A percentile compares a stretch with the other conserved stretches of the same genome.
These are phyloP conservation scores for Russula vinacea DNA, from an alignment of 768 basidiomycete species.

Conservation along the genomic window DNA sequence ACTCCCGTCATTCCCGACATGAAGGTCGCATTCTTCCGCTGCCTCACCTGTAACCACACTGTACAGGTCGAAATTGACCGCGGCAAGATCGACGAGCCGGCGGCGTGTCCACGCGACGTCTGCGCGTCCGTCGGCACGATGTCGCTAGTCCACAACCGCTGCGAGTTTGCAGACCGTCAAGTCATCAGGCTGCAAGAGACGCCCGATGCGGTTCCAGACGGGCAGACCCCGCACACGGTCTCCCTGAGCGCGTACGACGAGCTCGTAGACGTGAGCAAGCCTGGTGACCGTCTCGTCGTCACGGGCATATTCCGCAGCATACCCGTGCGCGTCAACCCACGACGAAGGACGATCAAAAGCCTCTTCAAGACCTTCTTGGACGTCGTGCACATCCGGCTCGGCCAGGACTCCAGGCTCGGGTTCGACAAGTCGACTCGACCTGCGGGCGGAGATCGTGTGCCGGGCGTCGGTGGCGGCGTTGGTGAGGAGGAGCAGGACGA, in stretches of 20 bases:
- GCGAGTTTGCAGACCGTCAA: slow-evolving; percentile 94
- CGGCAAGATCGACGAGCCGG: slow-evolving; percentile 95
- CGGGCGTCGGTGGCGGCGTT: slow-evolving; percentile 59
- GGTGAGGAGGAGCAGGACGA: slow-evolving; percentile 60
- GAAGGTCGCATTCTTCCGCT: slow-evolving; percentile 98
- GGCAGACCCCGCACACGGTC: slow-evolving; percentile 97
- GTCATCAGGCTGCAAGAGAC: slow-evolving; percentile 96
- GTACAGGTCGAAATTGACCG: slow-evolving; percentile 95
- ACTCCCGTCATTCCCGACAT: slow-evolving; percentile 99
- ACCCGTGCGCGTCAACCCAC: slow-evolving; percentile 91
- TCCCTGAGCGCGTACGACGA: slow-evolving; percentile 98
- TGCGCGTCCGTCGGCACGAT: slow-evolving; percentile 87
- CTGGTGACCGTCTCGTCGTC: slow-evolving; percentile 87
- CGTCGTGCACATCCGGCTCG: slow-evolving; percentile 86
- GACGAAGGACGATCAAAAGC: slow-evolving; percentile 87
- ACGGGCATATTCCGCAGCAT: slow-evolving; percentile 95
- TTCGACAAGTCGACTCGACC: slow-evolving; percentile 77
- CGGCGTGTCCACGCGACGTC: slow-evolving; percentile 87
- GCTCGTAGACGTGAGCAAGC: slow-evolving; percentile 93
- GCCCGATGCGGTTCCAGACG: slow-evolving; percentile 95
- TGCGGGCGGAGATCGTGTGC: slow-evolving; percentile 61
- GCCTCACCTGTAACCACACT: slow-evolving; percentile 93
- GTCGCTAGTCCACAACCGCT: slow-evolving; percentile 95
- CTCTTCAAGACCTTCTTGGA: slow-evolving; percentile 98
- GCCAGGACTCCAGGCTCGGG: slow-evolving; percentile 59